Conservation (phyloP, 163 green algal species). For the Chlamydomonas reinhardtii region DNA sequence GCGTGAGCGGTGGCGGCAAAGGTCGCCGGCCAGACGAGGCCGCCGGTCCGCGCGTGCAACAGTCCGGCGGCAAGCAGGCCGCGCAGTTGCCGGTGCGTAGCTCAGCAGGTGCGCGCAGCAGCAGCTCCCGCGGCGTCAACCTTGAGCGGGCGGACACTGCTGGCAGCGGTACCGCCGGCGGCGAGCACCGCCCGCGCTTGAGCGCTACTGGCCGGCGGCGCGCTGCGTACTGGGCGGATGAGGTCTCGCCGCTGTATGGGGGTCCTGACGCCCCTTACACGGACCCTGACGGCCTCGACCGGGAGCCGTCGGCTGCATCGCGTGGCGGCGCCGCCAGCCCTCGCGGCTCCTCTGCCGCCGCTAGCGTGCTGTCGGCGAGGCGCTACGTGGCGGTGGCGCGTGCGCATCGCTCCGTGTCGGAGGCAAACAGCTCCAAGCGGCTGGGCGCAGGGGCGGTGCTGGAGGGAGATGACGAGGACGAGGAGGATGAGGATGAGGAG, state of each 20-base stretch:
- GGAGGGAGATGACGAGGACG: background rate
- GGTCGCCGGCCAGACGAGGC: too few relatives aligned
- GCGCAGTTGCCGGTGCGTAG: too few relatives aligned
- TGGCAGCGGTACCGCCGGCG: background rate
- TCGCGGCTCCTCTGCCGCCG: conserved; percentile 14
- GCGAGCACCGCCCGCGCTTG: background rate
- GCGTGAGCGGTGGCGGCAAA: too few relatives aligned
- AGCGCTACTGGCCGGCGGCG: background rate
- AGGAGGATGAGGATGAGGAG: background rate
- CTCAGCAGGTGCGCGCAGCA: too few relatives aligned
- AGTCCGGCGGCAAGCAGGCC: background rate
- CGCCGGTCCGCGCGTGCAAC: too few relatives aligned
- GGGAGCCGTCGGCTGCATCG: background rate
- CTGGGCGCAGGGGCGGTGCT: background rate
- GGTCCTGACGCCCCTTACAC: background rate
- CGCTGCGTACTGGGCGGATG: conserved; percentile 1
- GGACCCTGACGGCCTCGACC: background rate
- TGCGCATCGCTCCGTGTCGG: conserved; percentile 46
- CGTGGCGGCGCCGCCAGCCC: conserved; percentile 3
- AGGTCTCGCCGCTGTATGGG: background rate
- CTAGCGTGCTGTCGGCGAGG: conserved; percentile 26
- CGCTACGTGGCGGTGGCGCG: conserved; percentile 31
- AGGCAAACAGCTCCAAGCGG: conserved; percentile 41
- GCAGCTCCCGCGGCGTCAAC: too few relatives aligned
- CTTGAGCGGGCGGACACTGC: background rate